phyloP scores from a whole-genome alignment of 2,329 filamentous ascomycete genomes.

The Penicillium sp. region DNA sequence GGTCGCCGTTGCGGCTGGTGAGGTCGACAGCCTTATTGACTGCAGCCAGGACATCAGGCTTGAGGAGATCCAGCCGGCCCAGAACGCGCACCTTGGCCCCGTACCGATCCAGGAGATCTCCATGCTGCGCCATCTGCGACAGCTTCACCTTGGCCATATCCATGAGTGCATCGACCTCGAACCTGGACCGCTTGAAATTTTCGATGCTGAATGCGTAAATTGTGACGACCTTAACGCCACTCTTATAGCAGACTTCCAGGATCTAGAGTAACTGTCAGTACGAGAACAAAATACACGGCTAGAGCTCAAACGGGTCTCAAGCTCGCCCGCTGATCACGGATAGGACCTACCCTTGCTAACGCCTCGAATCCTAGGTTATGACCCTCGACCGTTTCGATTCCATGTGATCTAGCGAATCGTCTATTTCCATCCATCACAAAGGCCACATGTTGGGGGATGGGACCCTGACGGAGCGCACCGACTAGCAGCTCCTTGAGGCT shows the following conservation, averaged over 20 bases:
- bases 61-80: slow-evolving; percentile 77
- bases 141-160: slow-evolving; percentile 95
- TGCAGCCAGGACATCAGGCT: slow-evolving; percentile 80
- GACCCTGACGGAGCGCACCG: slow-evolving; percentile 80
- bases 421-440: slow-evolving; percentile 99
- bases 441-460: slow-evolving; percentile 91
- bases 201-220: slow-evolving; percentile 99
- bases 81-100: slow-evolving; percentile 81
- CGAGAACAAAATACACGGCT: background rate
- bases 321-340: slow-evolving; percentile 1
- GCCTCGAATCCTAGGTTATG: slow-evolving; percentile 96
- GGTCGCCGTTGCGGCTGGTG: slow-evolving; percentile 78
- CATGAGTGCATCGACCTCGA: slow-evolving; percentile 96
- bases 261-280: slow-evolving; percentile 52
- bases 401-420: slow-evolving; percentile 80
- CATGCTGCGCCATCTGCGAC: slow-evolving; percentile 84
- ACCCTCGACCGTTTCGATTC: slow-evolving; percentile 94
- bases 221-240: slow-evolving; percentile 91
- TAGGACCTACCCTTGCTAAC: slow-evolving; percentile 66
- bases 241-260: slow-evolving; percentile 96
- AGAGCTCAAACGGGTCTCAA: background rate
- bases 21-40: slow-evolving; percentile 81
- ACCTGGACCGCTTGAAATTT: slow-evolving; percentile 95
- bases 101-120: slow-evolving; percentile 86
- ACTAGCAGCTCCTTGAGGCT: slow-evolving; percentile 80